These are phyloP conservation scores for Claviceps sp. DNA, from an alignment of 2,329 filamentous ascomycete genomes.

Conservation along the genomic window DNA sequence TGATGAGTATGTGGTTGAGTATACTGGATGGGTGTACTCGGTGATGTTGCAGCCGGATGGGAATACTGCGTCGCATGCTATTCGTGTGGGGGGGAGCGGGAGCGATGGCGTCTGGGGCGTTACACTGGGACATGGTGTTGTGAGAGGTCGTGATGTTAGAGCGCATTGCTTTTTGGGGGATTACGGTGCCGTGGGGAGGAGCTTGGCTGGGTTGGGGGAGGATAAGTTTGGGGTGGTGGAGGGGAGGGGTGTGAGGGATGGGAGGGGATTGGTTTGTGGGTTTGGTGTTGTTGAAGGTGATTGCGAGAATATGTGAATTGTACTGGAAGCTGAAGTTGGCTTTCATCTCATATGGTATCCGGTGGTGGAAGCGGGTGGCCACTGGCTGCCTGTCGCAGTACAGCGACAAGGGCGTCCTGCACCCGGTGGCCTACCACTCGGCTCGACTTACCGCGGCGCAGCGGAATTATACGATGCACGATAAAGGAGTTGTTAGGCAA, in stretches of 20 bases:
- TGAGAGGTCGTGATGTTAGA: constrained; percentile 21
- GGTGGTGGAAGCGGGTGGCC: no score
- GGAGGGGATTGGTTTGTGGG: background rate
- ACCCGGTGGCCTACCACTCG: no score
- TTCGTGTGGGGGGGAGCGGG: constrained; percentile 22
- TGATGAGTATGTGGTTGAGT: background rate
- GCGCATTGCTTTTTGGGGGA: constrained; percentile 11
- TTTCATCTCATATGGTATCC: no score
- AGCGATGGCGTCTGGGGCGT: constrained; percentile 33
- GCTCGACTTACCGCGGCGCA: background rate
- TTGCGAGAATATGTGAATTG: no score
- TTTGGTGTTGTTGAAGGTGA: background rate
- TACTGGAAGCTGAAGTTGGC: no score
- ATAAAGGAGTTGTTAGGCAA: background rate
- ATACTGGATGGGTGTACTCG: background rate
- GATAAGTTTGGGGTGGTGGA: background rate
- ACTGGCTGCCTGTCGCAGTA: no score
- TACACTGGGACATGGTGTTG: constrained; percentile 44
- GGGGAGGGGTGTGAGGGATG: background rate
- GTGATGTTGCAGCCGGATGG: background rate
- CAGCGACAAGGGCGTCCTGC: no score
- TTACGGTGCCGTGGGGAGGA: background rate
- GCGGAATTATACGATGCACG: background rate
- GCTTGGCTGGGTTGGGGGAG: background rate
- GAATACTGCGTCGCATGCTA: constrained; percentile 28